Percentiles rank a stretch among this genome's conserved stretches.
Evolutionary conservation across 139 green algal genomes (phyloP).

Genomic region (Picochlorum costavermella): DNA sequence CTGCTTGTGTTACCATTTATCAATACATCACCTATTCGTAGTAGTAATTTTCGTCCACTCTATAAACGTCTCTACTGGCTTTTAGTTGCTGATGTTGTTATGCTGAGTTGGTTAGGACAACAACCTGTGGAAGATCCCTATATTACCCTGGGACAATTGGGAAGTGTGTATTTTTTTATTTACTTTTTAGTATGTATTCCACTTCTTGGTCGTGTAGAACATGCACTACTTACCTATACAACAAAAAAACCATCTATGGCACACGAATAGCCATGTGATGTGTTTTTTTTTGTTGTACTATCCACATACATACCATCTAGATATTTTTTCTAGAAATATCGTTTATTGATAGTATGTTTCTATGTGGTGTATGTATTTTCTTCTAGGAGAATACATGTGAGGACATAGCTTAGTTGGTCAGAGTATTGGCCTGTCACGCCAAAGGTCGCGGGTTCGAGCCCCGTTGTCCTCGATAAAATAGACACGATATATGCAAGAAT

Average conservation of each 20-base stretch:
- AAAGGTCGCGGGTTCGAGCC: conserved; percentile 41
- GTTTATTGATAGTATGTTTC: no score
- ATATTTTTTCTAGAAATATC: no score
- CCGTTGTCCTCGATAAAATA: conserved; percentile 21
- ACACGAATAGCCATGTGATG: background rate
- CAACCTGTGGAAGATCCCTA: conserved; percentile 48
- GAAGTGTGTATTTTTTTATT: conserved; percentile 21
- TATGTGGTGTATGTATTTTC: background rate
- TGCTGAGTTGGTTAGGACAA: conserved; percentile 54
- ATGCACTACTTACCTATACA: conserved; percentile 36
- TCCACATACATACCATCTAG: no score
- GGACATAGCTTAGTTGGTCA: conserved; percentile 38
- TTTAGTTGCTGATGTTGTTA: conserved; percentile 47
- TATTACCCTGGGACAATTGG: conserved; percentile 11
- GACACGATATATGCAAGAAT: conserved; percentile 39
- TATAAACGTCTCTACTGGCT: conserved; percentile 50
- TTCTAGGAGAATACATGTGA: conserved; percentile 1
- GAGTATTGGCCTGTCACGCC: conserved; percentile 40
- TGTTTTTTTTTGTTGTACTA: no score
- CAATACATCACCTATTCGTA: conserved; percentile 34
- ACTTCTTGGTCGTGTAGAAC: conserved; percentile 34
- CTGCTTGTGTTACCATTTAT: conserved; percentile 59
- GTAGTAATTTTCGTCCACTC: conserved; percentile 48
- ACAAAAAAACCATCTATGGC: conserved; percentile 5
- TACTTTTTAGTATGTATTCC: conserved; percentile 20